Evolutionary conservation across 768 basidiomycete species (phyloP).

Genomic region (Termitomyces bulborhizus): DNA sequence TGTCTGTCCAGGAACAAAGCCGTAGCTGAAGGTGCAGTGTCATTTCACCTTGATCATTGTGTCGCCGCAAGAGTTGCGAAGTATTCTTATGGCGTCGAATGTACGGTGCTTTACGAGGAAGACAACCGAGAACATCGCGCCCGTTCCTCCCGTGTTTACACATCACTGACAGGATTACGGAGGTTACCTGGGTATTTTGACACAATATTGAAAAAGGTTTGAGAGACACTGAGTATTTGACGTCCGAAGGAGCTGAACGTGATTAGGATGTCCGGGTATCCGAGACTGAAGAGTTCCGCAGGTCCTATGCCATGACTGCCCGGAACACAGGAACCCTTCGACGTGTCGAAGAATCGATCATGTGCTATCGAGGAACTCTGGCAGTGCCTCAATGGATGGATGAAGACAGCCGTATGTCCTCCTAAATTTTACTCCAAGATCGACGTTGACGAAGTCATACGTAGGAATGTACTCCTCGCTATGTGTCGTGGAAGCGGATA

Average conservation of each 20-base stretch:
- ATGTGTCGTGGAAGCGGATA: constrained; percentile 17
- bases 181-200: constrained; percentile 16
- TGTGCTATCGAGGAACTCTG: constrained; percentile 18
- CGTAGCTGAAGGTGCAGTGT: constrained; percentile 24
- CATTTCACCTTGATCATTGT: constrained; percentile 22
- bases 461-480: constrained; percentile 19
- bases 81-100: constrained; percentile 18
- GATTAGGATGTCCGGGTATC: constrained; percentile 30
- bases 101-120: constrained; percentile 8
- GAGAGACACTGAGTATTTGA: background rate
- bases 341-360: constrained; percentile 9
- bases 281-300: constrained; percentile 19
- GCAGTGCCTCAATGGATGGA: constrained; percentile 20
- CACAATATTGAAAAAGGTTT: constrained; percentile 20
- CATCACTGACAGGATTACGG: constrained; percentile 8
- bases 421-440: background rate
- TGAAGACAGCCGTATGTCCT: constrained; percentile 14
- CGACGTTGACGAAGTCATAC: background rate
- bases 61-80: constrained; percentile 20
- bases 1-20: constrained; percentile 21
- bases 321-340: constrained; percentile 4
- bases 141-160: constrained; percentile 6
- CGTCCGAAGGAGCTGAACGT: background rate
- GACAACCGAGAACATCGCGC: constrained; percentile 16
- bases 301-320: constrained; percentile 9